Evolutionary conservation across 306 rosid species (phyloP).

Genomic region (Castanea sativa): DNA sequence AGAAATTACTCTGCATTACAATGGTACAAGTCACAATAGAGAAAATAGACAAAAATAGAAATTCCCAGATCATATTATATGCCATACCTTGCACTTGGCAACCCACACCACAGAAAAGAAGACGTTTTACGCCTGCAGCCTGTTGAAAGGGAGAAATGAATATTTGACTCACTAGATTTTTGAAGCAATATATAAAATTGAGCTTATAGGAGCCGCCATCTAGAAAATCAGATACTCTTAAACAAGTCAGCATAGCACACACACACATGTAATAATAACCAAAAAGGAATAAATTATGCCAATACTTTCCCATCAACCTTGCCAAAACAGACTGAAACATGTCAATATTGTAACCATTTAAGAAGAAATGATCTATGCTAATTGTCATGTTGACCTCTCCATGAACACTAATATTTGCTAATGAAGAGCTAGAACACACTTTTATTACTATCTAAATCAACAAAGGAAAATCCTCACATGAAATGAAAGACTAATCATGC

Average conservation of each 20-base stretch:
- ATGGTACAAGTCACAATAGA: slow-evolving; percentile 70
- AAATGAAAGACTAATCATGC: background rate
- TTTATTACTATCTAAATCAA: background rate
- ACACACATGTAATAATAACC: background rate
- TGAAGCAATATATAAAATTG: background rate
- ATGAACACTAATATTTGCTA: background rate
- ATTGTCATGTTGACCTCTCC: too few relatives aligned
- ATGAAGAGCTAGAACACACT: background rate
- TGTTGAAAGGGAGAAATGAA: slow-evolving; percentile 27
- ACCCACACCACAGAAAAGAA: slow-evolving; percentile 98
- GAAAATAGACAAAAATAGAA: slow-evolving; percentile 31
- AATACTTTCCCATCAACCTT: background rate
- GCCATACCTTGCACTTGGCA: slow-evolving; percentile 94
- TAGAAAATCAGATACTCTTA: background rate
- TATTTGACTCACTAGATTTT: background rate
- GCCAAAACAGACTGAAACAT: background rate
- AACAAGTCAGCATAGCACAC: background rate
- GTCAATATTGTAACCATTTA: background rate
- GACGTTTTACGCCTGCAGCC: slow-evolving; percentile 97
- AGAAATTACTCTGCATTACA: slow-evolving; percentile 97
- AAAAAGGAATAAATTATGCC: background rate
- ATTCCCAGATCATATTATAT: slow-evolving; percentile 11
- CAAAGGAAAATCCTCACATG: background rate
- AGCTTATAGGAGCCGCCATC: background rate
- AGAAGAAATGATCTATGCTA: background rate